Conservation (phyloP, 495 filamentous ascomycete genomes). For the Rostrohypoxylon terebratum region DNA sequence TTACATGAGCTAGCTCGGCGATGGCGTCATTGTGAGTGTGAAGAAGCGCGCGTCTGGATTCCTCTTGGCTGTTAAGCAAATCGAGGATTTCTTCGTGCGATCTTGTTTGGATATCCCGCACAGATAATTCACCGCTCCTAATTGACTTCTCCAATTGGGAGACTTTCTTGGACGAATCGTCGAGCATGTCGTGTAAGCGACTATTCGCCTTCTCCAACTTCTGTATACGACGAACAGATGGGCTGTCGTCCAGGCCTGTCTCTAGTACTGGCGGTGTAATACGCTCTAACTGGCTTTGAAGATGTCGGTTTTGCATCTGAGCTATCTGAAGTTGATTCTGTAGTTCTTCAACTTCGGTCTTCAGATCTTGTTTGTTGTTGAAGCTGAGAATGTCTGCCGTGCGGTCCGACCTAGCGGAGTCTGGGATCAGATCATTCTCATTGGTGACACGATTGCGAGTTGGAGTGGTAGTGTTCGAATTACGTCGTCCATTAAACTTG, state of each 20-base stretch:
- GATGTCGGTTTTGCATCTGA: conserved; percentile 95
- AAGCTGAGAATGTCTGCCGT: conserved; percentile 91
- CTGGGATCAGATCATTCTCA: conserved; percentile 68
- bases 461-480: conserved; percentile 80
- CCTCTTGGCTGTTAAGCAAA: conserved; percentile 92
- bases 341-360: conserved; percentile 88
- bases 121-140: conserved; percentile 85
- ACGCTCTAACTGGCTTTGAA: conserved; percentile 87
- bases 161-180: conserved; percentile 94
- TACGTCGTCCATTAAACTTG: conserved; percentile 77
- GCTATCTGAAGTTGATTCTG: conserved; percentile 96
- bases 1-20: conserved; percentile 84
- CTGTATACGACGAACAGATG: conserved; percentile 82
- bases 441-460: conserved; percentile 73
- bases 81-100: conserved; percentile 96
- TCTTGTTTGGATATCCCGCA: conserved; percentile 92
- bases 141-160: conserved; percentile 89
- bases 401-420: conserved; percentile 87
- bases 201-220: conserved; percentile 94
- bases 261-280: conserved; percentile 65
- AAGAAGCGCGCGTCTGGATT: conserved; percentile 82
- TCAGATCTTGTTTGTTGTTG: conserved; percentile 90
- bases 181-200: conserved; percentile 92
- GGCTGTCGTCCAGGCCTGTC: conserved; percentile 80
- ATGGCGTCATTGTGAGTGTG: conserved; percentile 87